phyloP scores from a whole-genome alignment of 1,284 basidiomycete genomes.

The Puccinia hordei region DNA sequence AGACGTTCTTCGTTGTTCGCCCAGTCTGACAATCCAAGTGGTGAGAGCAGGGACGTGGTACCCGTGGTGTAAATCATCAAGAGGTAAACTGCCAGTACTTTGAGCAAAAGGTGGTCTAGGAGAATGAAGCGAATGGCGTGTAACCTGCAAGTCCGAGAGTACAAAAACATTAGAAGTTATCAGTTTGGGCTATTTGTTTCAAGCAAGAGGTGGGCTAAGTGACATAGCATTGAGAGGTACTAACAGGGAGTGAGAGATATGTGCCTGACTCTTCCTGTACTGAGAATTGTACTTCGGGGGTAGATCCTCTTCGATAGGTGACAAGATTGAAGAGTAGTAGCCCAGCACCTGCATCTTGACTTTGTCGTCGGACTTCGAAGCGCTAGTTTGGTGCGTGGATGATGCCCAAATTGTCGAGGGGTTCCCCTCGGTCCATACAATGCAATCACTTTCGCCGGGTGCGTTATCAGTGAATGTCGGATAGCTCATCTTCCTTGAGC shows the following conservation, averaged over 20 bases:
- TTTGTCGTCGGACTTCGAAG: not conserved
- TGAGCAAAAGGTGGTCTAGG: not conserved
- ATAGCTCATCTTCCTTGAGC: not conserved
- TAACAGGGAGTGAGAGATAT: not conserved
- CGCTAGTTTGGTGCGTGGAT: not conserved
- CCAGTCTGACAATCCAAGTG: not conserved
- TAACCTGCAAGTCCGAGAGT: not conserved
- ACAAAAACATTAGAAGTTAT: not conserved
- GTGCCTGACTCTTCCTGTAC: not conserved
- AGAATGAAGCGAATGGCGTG: not conserved
- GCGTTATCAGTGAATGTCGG: not conserved
- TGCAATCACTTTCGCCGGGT: not conserved
- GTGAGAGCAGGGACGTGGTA: not conserved
- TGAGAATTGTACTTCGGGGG: conserved; percentile 13
- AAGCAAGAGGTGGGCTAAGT: not conserved
- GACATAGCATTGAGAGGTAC: not conserved
- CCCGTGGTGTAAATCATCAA: not conserved
- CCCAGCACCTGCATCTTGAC: not conserved
- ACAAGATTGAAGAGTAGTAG: not conserved
- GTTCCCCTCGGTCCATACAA: not conserved
- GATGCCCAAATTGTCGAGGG: not conserved
- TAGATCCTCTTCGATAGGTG: conserved; percentile 7
- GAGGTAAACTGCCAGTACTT: conserved; percentile 3
- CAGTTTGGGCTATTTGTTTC: not conserved
- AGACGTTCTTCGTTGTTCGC: not conserved